phyloP scores from a whole-genome alignment of 495 filamentous ascomycete species.

The Xylaria cubensis region DNA sequence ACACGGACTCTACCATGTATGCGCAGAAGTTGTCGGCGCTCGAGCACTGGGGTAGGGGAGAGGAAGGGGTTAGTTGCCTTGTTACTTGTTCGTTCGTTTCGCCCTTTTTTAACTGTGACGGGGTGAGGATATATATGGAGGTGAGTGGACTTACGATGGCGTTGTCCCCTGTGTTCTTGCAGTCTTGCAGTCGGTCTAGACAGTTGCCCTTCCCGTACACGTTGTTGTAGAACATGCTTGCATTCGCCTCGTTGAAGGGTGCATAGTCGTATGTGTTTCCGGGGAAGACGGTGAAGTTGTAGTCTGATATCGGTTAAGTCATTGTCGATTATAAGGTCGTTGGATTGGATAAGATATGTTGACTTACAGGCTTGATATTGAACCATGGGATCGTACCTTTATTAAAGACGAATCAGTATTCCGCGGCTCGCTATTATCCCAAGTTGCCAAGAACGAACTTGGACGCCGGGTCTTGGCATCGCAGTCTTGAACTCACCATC shows the following conservation, averaged over 20 bases:
- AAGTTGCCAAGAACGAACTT: constrained; percentile 5
- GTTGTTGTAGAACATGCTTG: constrained; percentile 63
- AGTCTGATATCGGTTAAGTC: constrained; percentile 41
- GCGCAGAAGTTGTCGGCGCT: constrained; percentile 62
- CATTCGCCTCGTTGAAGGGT: constrained; percentile 55
- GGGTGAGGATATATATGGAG: no score
- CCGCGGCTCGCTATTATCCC: not conserved
- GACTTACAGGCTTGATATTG: constrained; percentile 62
- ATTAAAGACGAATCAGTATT: not conserved
- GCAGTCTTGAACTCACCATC: constrained; percentile 31
- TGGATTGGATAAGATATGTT: not conserved
- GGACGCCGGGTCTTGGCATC: no score
- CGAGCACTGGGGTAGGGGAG: constrained; percentile 31
- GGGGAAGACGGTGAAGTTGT: constrained; percentile 63
- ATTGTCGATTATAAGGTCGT: not conserved
- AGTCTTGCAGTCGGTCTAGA: constrained; percentile 62
- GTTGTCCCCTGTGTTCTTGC: constrained; percentile 43
- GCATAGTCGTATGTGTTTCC: constrained; percentile 68
- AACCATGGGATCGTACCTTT: constrained; percentile 59
- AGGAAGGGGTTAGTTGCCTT: not conserved
- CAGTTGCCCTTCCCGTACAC: constrained; percentile 69
- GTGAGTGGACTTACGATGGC: constrained; percentile 23
- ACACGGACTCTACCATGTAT: constrained; percentile 58
- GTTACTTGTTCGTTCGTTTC: not conserved
- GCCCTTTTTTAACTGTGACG: not conserved